A percentile compares a stretch with the other conserved stretches of the same genome.
phyloP scores from a whole-genome alignment of 441 rosid species.

The Iberis amara region DNA sequence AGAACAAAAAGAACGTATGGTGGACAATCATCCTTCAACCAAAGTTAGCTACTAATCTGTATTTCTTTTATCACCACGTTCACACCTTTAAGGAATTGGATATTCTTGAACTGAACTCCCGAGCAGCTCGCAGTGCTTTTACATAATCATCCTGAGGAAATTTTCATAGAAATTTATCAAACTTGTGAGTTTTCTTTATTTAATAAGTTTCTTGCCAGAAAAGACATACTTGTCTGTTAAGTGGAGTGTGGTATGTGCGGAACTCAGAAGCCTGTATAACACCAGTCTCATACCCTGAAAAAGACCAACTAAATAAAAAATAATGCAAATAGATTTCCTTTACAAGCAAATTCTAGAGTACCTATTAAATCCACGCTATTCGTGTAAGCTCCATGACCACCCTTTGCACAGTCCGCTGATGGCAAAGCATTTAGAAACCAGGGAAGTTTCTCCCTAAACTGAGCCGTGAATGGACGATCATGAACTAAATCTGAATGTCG shows the following conservation, averaged over 20 bases:
- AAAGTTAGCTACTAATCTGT: constrained; percentile 21
- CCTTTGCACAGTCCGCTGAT: constrained; percentile 82
- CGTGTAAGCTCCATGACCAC: constrained; percentile 78
- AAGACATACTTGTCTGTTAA: constrained; percentile 54
- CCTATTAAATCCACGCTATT: constrained; percentile 63
- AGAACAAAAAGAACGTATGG: constrained; percentile 16
- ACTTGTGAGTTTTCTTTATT: constrained; percentile 11
- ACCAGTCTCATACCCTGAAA: constrained; percentile 58
- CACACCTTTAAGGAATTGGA: constrained; percentile 57
- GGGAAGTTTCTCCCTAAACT: constrained; percentile 66
- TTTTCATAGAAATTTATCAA: constrained; percentile 10
- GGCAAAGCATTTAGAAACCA: constrained; percentile 72
- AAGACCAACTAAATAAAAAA: constrained; percentile 13
- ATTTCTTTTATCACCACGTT: constrained; percentile 14
- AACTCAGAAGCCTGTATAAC: constrained; percentile 63
- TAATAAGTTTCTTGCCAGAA: constrained; percentile 13
- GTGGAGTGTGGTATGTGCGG: constrained; percentile 74
- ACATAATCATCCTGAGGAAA: constrained; percentile 62
- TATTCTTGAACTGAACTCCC: constrained; percentile 59
- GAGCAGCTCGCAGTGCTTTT: constrained; percentile 58
- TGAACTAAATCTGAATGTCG: constrained; percentile 54
- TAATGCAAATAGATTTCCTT: constrained; percentile 10
- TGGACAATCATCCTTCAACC: constrained; percentile 15
- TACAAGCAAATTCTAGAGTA: constrained; percentile 22
- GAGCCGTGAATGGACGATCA: constrained; percentile 54